Percentiles rank a stretch among this genome's conserved stretches.
phyloP scores from a whole-genome alignment of 148 eudicot species.

The Rhododendron griersonianum region DNA sequence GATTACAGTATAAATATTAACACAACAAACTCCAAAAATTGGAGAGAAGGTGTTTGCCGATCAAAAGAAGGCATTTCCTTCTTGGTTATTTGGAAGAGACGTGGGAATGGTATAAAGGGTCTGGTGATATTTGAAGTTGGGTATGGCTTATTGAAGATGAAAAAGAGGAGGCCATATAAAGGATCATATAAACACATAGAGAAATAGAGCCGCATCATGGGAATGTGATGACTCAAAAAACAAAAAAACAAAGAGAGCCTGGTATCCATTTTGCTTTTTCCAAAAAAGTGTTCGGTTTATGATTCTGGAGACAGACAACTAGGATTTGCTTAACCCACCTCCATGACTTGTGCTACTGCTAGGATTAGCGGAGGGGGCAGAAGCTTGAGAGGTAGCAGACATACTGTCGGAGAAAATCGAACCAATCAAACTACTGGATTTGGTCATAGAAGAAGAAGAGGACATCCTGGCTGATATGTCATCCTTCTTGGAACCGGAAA shows the following conservation, averaged over 20 bases:
- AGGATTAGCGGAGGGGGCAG: conserved; percentile 31
- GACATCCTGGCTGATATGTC: conserved; percentile 33
- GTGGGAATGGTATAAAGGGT: conserved; percentile 19
- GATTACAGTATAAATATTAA: conserved; percentile 24
- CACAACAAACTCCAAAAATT: conserved; percentile 25
- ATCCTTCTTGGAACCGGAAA: conserved; percentile 47
- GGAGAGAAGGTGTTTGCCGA: conserved; percentile 11
- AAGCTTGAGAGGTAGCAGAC: conserved; percentile 38
- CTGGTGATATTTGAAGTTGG: conserved; percentile 18
- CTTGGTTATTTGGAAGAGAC: conserved; percentile 25
- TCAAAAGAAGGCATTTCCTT: conserved; percentile 16
- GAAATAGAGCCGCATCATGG: conserved; percentile 18
- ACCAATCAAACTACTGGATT: conserved; percentile 57
- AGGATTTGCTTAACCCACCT: conserved; percentile 16
- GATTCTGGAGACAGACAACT: conserved; percentile 21
- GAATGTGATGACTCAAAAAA: not conserved
- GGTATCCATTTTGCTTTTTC: conserved; percentile 11
- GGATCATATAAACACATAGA: conserved; percentile 41
- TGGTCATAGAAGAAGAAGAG: conserved; percentile 27
- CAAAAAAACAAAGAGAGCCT: conserved; percentile 9
- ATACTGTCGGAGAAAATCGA: conserved; percentile 47
- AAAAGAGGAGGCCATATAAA: conserved; percentile 26
- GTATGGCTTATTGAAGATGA: conserved; percentile 31
- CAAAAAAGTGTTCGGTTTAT: conserved; percentile 14
- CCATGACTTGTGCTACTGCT: not conserved